A percentile compares a stretch with the other conserved stretches of the same genome.
These are phyloP conservation scores for Fusarium praegraminearum DNA, from an alignment of 2,329 filamentous ascomycete genomes.

Conservation along the genomic window DNA sequence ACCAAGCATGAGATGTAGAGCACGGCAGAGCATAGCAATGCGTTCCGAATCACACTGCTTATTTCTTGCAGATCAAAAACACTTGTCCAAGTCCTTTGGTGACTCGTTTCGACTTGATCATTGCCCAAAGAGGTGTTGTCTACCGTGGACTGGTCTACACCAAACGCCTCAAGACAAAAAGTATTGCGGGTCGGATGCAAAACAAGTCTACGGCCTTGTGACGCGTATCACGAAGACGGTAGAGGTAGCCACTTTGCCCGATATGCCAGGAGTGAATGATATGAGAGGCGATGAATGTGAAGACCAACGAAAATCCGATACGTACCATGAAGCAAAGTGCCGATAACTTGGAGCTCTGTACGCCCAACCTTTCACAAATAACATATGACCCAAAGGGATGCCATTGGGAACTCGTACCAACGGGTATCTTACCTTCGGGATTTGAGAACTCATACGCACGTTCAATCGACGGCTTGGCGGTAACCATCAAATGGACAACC, in stretches of 20 bases:
- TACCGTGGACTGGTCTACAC: slow-evolving; percentile 5
- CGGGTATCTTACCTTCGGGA: slow-evolving; percentile 47
- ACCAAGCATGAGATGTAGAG: slow-evolving; percentile 26
- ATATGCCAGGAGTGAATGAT: not conserved
- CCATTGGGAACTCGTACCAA: not conserved
- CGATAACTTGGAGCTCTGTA: not conserved
- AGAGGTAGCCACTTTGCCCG: not conserved
- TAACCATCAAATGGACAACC: slow-evolving; percentile 28
- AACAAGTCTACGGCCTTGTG: not conserved
- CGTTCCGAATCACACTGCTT: slow-evolving; percentile 24
- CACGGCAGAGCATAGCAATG: slow-evolving; percentile 24
- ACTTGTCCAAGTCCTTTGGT: slow-evolving; percentile 24
- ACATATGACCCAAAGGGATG: not conserved
- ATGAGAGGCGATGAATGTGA: not conserved
- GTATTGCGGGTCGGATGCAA: not conserved
- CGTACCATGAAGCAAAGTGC: slow-evolving; percentile 26
- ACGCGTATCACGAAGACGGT: not conserved
- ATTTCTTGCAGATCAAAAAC: slow-evolving; percentile 31
- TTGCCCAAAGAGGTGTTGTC: slow-evolving; percentile 20
- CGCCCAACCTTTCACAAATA: slow-evolving; percentile 1
- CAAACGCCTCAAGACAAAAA: not conserved
- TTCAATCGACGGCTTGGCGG: slow-evolving; percentile 26
- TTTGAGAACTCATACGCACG: slow-evolving; percentile 51
- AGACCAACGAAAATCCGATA: slow-evolving; percentile 5
- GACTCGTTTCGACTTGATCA: slow-evolving; percentile 2